A percentile compares a stretch with the other conserved stretches of the same genome.
phyloP scores from a whole-genome alignment of 352 stramenopile species.

The Globisporangium uncinulatum region DNA sequence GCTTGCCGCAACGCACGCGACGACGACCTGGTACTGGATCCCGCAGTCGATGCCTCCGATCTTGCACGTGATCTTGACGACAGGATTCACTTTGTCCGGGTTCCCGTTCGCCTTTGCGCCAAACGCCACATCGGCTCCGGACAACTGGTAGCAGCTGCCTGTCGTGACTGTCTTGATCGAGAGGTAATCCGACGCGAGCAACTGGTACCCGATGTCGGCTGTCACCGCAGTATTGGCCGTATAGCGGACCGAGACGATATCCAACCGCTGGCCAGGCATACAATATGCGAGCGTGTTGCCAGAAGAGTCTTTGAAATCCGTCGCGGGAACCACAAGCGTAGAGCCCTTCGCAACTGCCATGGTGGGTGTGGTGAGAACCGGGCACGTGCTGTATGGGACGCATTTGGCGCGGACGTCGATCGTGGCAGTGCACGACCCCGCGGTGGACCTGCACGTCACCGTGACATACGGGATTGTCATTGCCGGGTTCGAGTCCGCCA shows the following conservation, averaged over 20 bases:
- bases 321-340: neutral
- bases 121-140: neutral
- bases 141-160: neutral
- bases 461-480: neutral
- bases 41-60: neutral
- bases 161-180: neutral
- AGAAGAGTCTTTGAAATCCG: neutral
- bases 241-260: neutral
- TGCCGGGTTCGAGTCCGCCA: neutral
- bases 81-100: neutral
- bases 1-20: neutral
- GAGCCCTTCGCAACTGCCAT: neutral
- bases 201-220: neutral
- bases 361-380: neutral
- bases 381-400: neutral
- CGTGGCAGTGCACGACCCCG: neutral
- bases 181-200: neutral
- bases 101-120: neutral
- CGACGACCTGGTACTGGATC: neutral
- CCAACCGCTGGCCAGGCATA: neutral
- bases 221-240: neutral
- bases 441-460: neutral
- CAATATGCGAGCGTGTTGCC: neutral
- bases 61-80: neutral
- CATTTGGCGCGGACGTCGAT: neutral